Base-by-base conservation (phyloP, 148 eudicot genomes). In the Salicornia ramosissima region DNA sequence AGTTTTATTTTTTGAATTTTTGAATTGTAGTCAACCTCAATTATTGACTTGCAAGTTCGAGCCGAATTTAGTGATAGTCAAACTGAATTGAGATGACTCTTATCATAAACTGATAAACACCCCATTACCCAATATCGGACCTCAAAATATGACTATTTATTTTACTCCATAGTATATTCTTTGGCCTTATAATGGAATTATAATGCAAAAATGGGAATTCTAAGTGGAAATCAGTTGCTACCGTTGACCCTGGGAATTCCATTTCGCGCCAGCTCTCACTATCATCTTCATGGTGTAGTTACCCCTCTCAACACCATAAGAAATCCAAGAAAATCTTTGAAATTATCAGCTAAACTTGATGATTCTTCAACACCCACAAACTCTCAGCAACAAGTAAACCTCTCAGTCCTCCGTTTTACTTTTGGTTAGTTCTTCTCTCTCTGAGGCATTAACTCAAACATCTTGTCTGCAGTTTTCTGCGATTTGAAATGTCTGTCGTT, bases 341-440 rank as follows among this genome's bases (percentile, higher is more conserved):
- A 74, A 47, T 67, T 71, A 34, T 60, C 78, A 21, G 80, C 83
- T 50, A 70, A 82, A 53, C 26, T 47, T 14, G 79, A 85, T 31
- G 67, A 77, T 66, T 79, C 86, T 43, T n/a, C 63, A 36, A 68
- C 76, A 36, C 67, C 66, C 61, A 56, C 76, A 22, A 36, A 49
- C 33, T 21, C 77, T n/a, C 80, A 84, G 46, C 91, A 88, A 45
- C 91, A 92, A 67, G 75, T 86, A 28, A 92, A 88, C 68, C 87
- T 92, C 78, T 92, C 98, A 2, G 90, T 90, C 59, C 90, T 92
- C 33, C 94, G 96, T 11, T 92, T 92, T 80, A 90, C 98, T 34
- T 77, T 90, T 10, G 96, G 96, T 90, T 21, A 21, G 55, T 69
- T 53, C 49, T 30, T 53, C 28, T 45, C 31, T 79, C 72, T 74